Base-by-base conservation (phyloP, 169 alveolate genomes). In the Plasmodium blacklocki region DNA sequence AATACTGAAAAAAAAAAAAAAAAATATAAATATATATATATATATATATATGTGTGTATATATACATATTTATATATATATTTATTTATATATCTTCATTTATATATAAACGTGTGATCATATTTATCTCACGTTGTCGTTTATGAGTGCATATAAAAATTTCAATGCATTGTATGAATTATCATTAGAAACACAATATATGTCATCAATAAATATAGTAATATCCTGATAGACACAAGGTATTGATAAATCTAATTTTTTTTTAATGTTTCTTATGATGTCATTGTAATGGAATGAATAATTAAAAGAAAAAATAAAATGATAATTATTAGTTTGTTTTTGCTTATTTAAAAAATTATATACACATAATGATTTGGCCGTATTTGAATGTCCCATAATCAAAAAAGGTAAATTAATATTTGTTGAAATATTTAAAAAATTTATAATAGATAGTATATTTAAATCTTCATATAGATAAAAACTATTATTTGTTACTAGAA, bases 131-230 rank as follows among this genome's bases (percentile, higher is more conserved):
- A 78, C 89, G 6, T 23, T n/a, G 23, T 14, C 14, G 11, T 14
- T 26, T 5, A 58, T 21, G 32, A 78, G 19, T 21, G 19, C 29
- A 63, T 78, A 59, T 26, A 78, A 59, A 14, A 78, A 78, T 50
- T 78, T 72, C 60, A 59, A 26, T 1, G 74, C 50, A 32, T 15
- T 23, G 4, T 14, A 23, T 2, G 67, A 29, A 18, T 8, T 14
- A 2, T 29, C 50, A 12, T 39, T n/a, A 14, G 2, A 11, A 3
- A 64, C 15, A 14, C 72, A 78, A 39, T 63, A 49, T 7, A 78
- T 59, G 19, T 78, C 89, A 8, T 78, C 89, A 1, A 78, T 45
- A 23, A 64, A 78, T 1, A 78, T 78, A 1, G 89, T 78, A 3
- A 78, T 62, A 12, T 64, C 67, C n/a, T 66, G 39, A 8, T 9